Conservation (phyloP, 345 rosid species). For the Raphanus raphanistrum region DNA sequence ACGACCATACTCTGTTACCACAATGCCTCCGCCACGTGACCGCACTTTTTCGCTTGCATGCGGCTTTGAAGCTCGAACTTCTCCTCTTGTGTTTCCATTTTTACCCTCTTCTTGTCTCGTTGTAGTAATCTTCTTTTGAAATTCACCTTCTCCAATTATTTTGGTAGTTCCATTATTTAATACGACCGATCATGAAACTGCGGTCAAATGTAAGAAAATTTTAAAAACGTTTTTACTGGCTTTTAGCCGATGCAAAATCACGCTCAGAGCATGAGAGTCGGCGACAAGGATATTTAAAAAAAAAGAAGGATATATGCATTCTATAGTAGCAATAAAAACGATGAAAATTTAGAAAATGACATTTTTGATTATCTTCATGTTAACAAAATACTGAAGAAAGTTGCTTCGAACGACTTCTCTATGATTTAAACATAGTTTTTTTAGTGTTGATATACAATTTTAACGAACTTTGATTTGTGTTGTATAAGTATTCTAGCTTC, state of each 20-base stretch:
- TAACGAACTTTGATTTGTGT: neutral
- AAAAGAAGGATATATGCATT: neutral
- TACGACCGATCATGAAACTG: neutral
- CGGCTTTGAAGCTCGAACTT: slow-evolving; percentile 9
- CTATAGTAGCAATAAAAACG: neutral
- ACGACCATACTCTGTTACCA: slow-evolving; percentile 76
- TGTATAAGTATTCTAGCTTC: neutral
- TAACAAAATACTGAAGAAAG: neutral
- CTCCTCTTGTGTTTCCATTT: slow-evolving; percentile 11
- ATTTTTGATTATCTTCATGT: neutral
- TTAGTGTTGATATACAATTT: neutral
- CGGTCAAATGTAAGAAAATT: neutral
- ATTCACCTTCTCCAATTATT: slow-evolving; percentile 14
- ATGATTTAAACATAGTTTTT: neutral
- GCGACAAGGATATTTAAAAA: neutral
- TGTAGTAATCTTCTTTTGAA: neutral
- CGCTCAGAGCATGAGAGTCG: slow-evolving; percentile 22
- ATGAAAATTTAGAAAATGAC: neutral
- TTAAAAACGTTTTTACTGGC: neutral
- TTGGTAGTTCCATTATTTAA: slow-evolving; percentile 4
- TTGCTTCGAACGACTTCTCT: neutral
- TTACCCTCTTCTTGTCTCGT: slow-evolving; percentile 17
- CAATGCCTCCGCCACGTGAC: slow-evolving; percentile 65
- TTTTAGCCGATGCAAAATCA: slow-evolving; percentile 8
- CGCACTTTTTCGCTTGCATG: slow-evolving; percentile 51